Percentiles rank a stretch among this genome's conserved stretches.
These are phyloP conservation scores for Hypoxylon fuscum DNA, from an alignment of 495 filamentous ascomycete genomes.

Conservation along the genomic window DNA sequence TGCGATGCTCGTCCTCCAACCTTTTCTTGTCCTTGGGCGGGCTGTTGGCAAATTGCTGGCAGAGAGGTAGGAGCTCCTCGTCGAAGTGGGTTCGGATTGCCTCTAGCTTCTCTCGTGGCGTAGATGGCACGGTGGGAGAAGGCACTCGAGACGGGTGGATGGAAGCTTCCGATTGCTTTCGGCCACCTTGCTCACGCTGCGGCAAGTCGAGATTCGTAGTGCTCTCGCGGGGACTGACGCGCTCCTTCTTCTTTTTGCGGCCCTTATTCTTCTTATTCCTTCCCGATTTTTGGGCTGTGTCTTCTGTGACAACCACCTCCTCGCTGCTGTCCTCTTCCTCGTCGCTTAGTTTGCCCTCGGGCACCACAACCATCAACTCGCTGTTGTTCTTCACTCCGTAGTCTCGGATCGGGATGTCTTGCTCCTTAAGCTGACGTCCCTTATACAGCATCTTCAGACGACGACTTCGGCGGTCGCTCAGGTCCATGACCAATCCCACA, in stretches of 20 bases:
- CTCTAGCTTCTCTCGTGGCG: conserved; percentile 75
- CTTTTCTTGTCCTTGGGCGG: conserved; percentile 78
- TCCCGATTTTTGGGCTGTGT: conserved; percentile 41
- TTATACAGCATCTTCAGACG: conserved; percentile 83
- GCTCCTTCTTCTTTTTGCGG: conserved; percentile 54
- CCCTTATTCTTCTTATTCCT: conserved; percentile 55
- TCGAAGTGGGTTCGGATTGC: conserved; percentile 73
- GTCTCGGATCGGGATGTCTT: conserved; percentile 68
- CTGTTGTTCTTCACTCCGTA: conserved; percentile 84
- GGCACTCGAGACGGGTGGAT: conserved; percentile 42
- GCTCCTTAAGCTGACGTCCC: conserved; percentile 77
- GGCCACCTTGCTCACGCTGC: conserved; percentile 23
- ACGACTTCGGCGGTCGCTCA: conserved; percentile 61
- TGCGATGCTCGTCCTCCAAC: conserved; percentile 79
- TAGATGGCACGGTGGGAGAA: conserved; percentile 48
- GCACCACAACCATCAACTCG: conserved; percentile 70
- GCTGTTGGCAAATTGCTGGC: conserved; percentile 66
- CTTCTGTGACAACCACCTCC: conserved; percentile 52
- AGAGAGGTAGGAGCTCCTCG: conserved; percentile 71
- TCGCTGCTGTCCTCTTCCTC: conserved; percentile 62
- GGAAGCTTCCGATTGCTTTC: conserved; percentile 33
- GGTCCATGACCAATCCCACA: conserved; percentile 69
- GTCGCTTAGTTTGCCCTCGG: conserved; percentile 55
- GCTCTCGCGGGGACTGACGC: conserved; percentile 49
- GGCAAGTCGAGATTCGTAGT: conserved; percentile 46